Evolutionary conservation across 331 rosid genomes (phyloP), one percentile per base, ranked within the genome.

Genomic region (Dryas integrifolia): DNA sequence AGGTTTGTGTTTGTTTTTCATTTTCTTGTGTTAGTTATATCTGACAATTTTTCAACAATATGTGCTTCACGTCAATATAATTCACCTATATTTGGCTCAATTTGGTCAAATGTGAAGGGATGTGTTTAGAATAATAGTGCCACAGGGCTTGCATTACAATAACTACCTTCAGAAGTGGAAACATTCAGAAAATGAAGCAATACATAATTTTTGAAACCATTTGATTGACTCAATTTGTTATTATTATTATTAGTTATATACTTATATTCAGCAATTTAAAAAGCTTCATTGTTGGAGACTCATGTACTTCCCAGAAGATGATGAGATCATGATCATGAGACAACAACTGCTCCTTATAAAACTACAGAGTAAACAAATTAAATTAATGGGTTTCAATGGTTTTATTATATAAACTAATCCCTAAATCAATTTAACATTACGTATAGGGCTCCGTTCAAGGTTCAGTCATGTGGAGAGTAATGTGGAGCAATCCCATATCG

Each of bases 231-330:
- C 35, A 30, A 30, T 30, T 30, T 30, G 35, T 30, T 30, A 30
- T 30, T 30, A 30, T 30, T 30, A 30, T 30, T 30, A 30, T 30
- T 30, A 30, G 35, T 30, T 30, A 30, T 30, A 30, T 30, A 43
- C 75, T 30, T 30, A 30, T 30, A 30, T 30, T 56, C 75, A 2
- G 65, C 48, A 53, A 13, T 13, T 30, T 26, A 0, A 62, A 70
- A 50, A 41, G 10, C 15, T 21, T 58, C 52, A 24, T 12, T 16
- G 7, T 11, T 5, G 24, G 44, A 39, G 30, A n/a, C 40, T 3
- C 53, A 30, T 2, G 72, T 69, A 74, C 38, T 83, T 73, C 81
- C 15, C 35, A 51, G 77, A 79, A 58, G 64, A 53, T 48, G 66
- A 21, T 21, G 24, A 21, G 24, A 21, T 21, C 24, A 59, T 11